Percentiles rank a stretch among this genome's conserved stretches.
Conservation (phyloP, 306 rosid species). For the Lablab purpureus region DNA sequence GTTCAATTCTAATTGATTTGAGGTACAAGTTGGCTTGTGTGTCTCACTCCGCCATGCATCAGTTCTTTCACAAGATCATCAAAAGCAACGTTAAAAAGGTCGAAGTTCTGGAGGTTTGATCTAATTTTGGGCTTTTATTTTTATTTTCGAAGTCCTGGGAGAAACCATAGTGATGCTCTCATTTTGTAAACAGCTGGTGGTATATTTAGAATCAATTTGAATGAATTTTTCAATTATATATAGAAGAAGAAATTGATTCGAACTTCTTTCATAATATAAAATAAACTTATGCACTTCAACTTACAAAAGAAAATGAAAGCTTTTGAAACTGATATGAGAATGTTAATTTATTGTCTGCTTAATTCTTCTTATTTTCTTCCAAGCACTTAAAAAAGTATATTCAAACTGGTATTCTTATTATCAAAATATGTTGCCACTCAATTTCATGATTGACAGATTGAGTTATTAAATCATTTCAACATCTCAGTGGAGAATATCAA, state of each 20-base stretch:
- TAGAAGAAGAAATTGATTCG: not conserved
- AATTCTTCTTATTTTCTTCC: not conserved
- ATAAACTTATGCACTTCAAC: not conserved
- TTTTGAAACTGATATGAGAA: not conserved
- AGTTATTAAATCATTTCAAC: conserved; percentile 36
- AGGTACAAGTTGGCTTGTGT: not conserved
- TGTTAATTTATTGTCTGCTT: not conserved
- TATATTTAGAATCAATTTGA: not conserved
- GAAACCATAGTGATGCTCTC: conserved; percentile 29
- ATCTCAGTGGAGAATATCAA: conserved; percentile 47
- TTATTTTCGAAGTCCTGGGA: not conserved
- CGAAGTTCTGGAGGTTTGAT: conserved; percentile 7
- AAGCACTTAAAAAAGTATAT: not conserved
- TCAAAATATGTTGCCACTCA: conserved; percentile 19
- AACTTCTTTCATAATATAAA: not conserved
- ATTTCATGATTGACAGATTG: conserved; percentile 37
- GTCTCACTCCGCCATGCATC: not conserved
- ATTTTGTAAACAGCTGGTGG: conserved; percentile 14
- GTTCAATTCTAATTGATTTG: not conserved
- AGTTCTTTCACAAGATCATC: conserved; percentile 18
- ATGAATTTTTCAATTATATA: not conserved
- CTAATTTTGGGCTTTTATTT: not conserved
- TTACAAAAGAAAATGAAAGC: not conserved
- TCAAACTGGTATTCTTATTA: conserved; percentile 19
- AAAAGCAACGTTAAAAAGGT: not conserved